Evolutionary conservation across 2,329 filamentous ascomycete species (phyloP), one percentile per base, ranked within the genome.

Genomic region (Peltaster fructicola): DNA sequence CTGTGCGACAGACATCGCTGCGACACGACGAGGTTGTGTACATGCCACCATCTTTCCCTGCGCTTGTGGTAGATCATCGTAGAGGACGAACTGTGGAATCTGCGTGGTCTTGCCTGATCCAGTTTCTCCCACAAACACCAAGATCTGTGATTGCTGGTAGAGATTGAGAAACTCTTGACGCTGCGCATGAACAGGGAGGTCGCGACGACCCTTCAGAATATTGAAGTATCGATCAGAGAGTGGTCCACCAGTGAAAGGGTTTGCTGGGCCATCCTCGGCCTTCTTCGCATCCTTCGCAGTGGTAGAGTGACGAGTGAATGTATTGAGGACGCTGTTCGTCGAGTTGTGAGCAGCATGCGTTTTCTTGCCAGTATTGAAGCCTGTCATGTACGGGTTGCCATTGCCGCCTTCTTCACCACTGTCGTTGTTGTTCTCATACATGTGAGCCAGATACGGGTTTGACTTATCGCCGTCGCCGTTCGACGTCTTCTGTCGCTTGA

Each of bases 91-190:
- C 52, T 98, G 88, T 2, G 88, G 88, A 33, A 98, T 95, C 61
- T 98, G 88, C 0, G 88, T 98, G 4, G 88, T 98, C 61, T 98
- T 98, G 59, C 88, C 88, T 38, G 88, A 98, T 69, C 90, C 88
- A 6, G 88, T 98, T 63, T 98, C 88, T 59, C 88, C 88, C 36
- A 98, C 88, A 45, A 98, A 93, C 43, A 98, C 88, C 32, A 98
- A 71, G 39, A 98, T 93, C 56, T 98, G 88, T 13, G 74, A 80
- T 43, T 76, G 71, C 44, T 98, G 90, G 56, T 90, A 98, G 45
- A 91, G 69, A 46, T 84, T 61, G 31, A 98, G 65, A 48, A 98
- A 98, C 50, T 98, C 88, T 40, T 53, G 79, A 64, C 82, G 73
- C 54, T 98, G 88, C 47, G 81, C 74, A 53, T 91, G 74, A 20